A percentile compares a stretch with the other conserved stretches of the same genome.
Conservation (phyloP, 1,284 basidiomycete genomes). For the Ganoderma multipileum region DNA sequence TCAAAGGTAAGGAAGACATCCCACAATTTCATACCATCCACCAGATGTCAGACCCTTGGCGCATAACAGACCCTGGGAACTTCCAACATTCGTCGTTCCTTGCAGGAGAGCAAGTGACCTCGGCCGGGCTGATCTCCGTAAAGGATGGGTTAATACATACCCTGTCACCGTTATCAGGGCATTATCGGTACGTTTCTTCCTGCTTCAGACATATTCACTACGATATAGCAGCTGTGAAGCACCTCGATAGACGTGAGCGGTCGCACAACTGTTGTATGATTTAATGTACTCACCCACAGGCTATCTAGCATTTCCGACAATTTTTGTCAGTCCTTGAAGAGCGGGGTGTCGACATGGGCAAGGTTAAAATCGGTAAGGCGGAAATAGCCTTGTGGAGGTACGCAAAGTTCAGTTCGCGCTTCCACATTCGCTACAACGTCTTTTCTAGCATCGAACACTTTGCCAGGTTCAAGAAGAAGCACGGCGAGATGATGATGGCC, state of each 20-base stretch:
- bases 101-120: constrained; percentile 65
- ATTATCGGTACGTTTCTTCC: constrained; percentile 57
- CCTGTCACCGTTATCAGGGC: constrained; percentile 72
- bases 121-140: constrained; percentile 73
- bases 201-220: too few relatives aligned
- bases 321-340: constrained; percentile 65
- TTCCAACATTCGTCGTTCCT: constrained; percentile 79
- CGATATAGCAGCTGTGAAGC: background rate
- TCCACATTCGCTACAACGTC: background rate
- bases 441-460: constrained; percentile 53
- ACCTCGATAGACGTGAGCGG: constrained; percentile 25
- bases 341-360: constrained; percentile 66
- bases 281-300: background rate
- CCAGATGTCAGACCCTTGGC: background rate
- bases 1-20: constrained; percentile 50
- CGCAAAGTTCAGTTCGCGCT: constrained; percentile 19
- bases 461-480: constrained; percentile 50
- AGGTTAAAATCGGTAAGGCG: constrained; percentile 67
- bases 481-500: constrained; percentile 37
- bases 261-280: background rate
- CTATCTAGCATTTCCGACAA: constrained; percentile 65
- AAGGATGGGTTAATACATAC: constrained; percentile 70
- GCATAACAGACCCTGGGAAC: constrained; percentile 53
- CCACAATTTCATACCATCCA: background rate
- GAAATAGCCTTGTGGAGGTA: constrained; percentile 64